These are phyloP conservation scores for Fonsecaea nubica DNA, from an alignment of 2,329 filamentous ascomycete genomes.

Conservation along the genomic window DNA sequence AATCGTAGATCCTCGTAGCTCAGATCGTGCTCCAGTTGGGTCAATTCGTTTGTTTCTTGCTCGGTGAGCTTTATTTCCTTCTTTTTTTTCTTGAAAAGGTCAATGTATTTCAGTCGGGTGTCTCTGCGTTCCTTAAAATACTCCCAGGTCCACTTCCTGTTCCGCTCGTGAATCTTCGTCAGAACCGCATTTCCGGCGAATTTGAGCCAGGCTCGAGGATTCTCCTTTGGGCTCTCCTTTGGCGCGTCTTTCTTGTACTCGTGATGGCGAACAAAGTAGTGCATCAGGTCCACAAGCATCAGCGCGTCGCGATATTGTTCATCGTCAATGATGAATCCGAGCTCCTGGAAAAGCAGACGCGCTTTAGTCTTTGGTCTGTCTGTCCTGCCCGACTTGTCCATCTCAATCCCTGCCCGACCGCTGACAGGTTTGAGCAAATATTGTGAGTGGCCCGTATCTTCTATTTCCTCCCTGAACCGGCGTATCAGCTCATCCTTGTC, in stretches of 20 bases:
- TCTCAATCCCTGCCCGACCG: conserved; percentile 89
- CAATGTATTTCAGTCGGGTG: conserved; percentile 85
- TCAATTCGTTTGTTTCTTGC: conserved; percentile 74
- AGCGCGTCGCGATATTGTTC: conserved; percentile 95
- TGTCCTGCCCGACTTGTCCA: conserved; percentile 87
- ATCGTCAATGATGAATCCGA: conserved; percentile 96
- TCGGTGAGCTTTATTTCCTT: conserved; percentile 71
- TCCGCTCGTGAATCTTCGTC: conserved; percentile 92
- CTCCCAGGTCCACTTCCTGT: conserved; percentile 92
- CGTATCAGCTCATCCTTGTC: conserved; percentile 78
- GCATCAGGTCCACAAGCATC: conserved; percentile 98
- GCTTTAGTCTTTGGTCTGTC: conserved; percentile 87
- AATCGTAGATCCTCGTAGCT: conserved; percentile 95
- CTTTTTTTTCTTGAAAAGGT: conserved; percentile 94
- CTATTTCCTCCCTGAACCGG: conserved; percentile 79
- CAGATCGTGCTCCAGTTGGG: conserved; percentile 82
- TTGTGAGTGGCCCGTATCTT: conserved; percentile 78
- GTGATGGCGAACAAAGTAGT: conserved; percentile 96
- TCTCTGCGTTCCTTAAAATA: conserved; percentile 93
- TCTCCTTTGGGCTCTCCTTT: conserved; percentile 81
- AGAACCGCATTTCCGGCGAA: conserved; percentile 91
- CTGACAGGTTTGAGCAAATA: conserved; percentile 96
- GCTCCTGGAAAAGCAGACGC: conserved; percentile 91
- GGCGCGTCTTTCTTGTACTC: conserved; percentile 95
- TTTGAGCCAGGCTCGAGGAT: conserved; percentile 87